These are phyloP conservation scores for Heterococcus sp. DNA, from an alignment of 108 stramenopile species.

Conservation along the genomic window DNA sequence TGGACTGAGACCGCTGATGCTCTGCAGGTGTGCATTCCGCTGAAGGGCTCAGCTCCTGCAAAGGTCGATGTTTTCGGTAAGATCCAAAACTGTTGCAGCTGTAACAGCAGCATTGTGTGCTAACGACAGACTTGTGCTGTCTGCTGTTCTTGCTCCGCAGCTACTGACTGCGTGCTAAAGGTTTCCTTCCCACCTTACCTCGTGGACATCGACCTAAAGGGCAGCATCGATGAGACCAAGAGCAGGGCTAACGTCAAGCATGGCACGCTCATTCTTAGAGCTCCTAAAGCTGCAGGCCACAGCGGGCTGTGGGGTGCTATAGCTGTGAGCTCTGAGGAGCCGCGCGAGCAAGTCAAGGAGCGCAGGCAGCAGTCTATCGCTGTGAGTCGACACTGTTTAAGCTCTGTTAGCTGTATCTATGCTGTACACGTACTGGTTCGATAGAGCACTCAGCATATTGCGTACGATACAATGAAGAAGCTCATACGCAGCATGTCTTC, in stretches of 20 bases:
- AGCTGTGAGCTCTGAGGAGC: constrained; percentile 9
- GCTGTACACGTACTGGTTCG: no score
- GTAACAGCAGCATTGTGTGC: background rate
- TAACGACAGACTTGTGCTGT: background rate
- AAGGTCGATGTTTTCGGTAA: constrained; percentile 41
- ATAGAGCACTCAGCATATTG: no score
- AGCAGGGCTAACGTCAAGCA: constrained; percentile 35
- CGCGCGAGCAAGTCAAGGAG: constrained; percentile 18
- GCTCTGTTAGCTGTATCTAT: no score
- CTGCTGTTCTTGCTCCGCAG: background rate
- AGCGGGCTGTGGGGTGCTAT: constrained; percentile 21
- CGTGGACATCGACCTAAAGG: constrained; percentile 52
- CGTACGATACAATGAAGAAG: no score
- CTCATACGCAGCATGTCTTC: no score
- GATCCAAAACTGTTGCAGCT: background rate
- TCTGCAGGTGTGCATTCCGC: constrained; percentile 22
- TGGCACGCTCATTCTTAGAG: constrained; percentile 46
- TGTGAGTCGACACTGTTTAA: constrained; percentile 22
- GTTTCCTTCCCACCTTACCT: constrained; percentile 57
- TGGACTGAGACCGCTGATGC: constrained; percentile 19
- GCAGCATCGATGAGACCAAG: constrained; percentile 36
- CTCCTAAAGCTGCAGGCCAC: constrained; percentile 27
- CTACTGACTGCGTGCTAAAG: constrained; percentile 54
- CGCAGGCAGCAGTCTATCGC: constrained; percentile 47
- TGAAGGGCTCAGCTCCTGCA: constrained; percentile 4